Evolutionary conservation across 148 eudicot species (phyloP).

Genomic region (Polygonum maritimum): DNA sequence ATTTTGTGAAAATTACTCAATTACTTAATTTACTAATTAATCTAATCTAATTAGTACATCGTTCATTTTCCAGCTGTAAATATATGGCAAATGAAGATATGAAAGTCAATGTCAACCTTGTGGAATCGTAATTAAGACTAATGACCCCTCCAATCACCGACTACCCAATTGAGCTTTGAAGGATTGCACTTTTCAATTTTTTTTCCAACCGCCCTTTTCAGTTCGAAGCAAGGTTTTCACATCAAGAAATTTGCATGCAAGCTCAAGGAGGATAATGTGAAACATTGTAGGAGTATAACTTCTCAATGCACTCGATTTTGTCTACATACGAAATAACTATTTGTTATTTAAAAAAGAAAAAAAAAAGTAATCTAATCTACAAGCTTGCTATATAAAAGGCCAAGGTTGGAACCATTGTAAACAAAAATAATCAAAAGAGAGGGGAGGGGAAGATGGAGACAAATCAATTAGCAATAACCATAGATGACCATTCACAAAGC

Average conservation of each 20-base stretch:
- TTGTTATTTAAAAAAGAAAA: too few species aligned
- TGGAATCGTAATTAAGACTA: not conserved
- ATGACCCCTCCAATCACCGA: not conserved
- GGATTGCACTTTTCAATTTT: not conserved
- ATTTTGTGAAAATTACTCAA: not conserved
- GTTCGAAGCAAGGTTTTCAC: not conserved
- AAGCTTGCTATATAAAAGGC: not conserved
- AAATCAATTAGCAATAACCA: not conserved
- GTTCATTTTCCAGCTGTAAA: too few species aligned
- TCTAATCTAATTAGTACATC: too few species aligned
- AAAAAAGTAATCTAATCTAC: not conserved
- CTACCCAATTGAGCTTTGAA: not conserved
- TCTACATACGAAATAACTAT: too few species aligned
- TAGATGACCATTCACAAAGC: not conserved
- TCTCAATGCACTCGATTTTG: too few species aligned
- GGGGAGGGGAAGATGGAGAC: not conserved
- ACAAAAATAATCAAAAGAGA: not conserved
- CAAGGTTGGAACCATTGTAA: not conserved
- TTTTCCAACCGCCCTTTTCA: not conserved
- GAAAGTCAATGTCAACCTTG: not conserved
- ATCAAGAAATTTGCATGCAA: not conserved
- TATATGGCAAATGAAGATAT: too few species aligned
- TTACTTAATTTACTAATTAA: not conserved
- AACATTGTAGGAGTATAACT: too few species aligned
- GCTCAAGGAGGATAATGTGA: not conserved